A percentile compares a stretch with the other conserved stretches of the same genome.
Conservation (phyloP, 2,329 filamentous ascomycete species). For the Hysterium pulicare region DNA sequence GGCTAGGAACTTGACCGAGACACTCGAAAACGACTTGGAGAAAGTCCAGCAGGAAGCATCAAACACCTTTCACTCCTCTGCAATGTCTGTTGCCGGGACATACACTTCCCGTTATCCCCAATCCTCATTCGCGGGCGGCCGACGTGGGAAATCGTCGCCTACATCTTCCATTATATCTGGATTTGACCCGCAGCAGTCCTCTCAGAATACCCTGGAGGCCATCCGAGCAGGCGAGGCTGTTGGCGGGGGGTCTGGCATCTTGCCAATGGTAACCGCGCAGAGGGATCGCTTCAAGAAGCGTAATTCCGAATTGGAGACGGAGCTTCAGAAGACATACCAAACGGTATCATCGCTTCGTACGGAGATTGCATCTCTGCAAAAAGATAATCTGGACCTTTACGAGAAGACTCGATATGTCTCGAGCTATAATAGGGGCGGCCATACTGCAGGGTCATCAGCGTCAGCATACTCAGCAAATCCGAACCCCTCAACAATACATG, state of each 20-base stretch:
- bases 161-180: constrained; percentile 98
- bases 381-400: constrained; percentile 92
- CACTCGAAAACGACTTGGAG: constrained; percentile 86
- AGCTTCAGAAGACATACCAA: constrained; percentile 79
- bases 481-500: constrained; percentile 67
- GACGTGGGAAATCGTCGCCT: constrained; percentile 73
- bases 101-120: constrained; percentile 77
- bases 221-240: constrained; percentile 64
- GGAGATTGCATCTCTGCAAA: constrained; percentile 87
- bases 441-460: constrained; percentile 58
- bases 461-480: constrained; percentile 62
- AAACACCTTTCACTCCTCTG: constrained; percentile 77
- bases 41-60: constrained; percentile 81
- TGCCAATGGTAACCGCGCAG: constrained; percentile 98
- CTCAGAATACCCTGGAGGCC: constrained; percentile 50
- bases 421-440: constrained; percentile 75
- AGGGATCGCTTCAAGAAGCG: constrained; percentile 97
- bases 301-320: constrained; percentile 84
- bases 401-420: constrained; percentile 97
- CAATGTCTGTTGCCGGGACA: constrained; percentile 88
- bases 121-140: constrained; percentile 49
- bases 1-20: constrained; percentile 78
- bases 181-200: constrained; percentile 57
- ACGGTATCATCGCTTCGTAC: constrained; percentile 82
- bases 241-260: constrained; percentile 77